phyloP scores from a whole-genome alignment of 139 green algal species.

The Diplosphaera chodatii region DNA sequence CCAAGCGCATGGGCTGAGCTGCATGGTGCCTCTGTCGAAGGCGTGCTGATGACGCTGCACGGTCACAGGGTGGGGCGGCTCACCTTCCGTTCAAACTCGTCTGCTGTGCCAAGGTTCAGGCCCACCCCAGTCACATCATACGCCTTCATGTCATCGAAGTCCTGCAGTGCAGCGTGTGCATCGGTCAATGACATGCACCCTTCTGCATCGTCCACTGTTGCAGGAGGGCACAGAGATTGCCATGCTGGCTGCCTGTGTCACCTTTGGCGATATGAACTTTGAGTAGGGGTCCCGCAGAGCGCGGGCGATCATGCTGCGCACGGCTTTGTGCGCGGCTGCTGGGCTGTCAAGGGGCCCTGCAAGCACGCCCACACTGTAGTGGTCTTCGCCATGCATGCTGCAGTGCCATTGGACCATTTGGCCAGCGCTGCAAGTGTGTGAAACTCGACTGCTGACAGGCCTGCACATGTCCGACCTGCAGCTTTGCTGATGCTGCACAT shows the following conservation, averaged over 20 bases:
- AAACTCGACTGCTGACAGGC: no score
- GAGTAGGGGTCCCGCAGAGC: constrained; percentile 82
- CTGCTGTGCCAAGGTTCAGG: constrained; percentile 82
- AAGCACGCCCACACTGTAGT: no score
- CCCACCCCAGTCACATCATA: constrained; percentile 95
- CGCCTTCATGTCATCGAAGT: constrained; percentile 85
- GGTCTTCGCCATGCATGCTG: no score
- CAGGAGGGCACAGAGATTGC: no score
- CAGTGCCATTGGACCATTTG: no score
- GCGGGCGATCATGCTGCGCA: constrained; percentile 53
- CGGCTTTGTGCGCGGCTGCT: constrained; percentile 13
- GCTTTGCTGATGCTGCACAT: no score
- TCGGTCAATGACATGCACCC: no score
- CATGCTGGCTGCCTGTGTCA: neutral
- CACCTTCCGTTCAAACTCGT: constrained; percentile 66
- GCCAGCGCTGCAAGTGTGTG: no score
- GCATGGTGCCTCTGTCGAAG: neutral
- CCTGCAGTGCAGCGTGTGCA: neutral
- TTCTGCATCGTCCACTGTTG: no score
- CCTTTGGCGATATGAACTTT: constrained; percentile 66
- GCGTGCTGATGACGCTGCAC: no score
- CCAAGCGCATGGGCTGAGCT: neutral
- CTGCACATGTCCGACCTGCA: no score
- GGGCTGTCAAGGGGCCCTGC: neutral
- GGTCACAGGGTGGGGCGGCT: no score